Evolutionary conservation across 805 yeast species (phyloP), one percentile per base, ranked within the genome.

Genomic region (Wickerhamiella sergipiensis): DNA sequence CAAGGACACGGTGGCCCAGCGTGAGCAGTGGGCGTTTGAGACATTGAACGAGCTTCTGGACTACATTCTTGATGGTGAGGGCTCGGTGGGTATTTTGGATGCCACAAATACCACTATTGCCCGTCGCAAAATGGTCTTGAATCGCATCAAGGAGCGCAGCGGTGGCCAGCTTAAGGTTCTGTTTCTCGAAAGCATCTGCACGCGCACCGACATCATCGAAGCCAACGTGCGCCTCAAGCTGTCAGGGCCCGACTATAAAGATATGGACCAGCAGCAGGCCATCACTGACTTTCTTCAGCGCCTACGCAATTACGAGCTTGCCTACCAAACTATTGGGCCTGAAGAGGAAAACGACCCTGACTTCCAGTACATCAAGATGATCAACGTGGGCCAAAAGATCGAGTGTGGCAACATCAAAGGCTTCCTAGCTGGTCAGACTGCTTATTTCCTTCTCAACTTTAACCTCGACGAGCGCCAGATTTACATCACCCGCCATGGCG

Each of bases 21-120:
- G 97, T 54, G 97, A 90, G 61, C 77, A 83, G 64, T 92, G 97
- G 97, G 98, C 98, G 0, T 81, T 83, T 79, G 95, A 90, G 56
- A 90, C 98, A 0, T 69, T 90, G 52, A 90, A 87, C 53, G 84
- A 83, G 60, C 67, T 90, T 50, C 70, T 90, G 36, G 90, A 89
- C 58, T 89, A 85, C 66, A 75, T 92, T 4, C 64, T 88, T 46
- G 74, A 78, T 13, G 94, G 87, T 0, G 78, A 81, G 31, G 97
- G 97, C 1, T 80, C 89, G 6, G 96, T 90, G 8, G 98, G 97
- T 2, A 86, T 90, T 9, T 72, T 90, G 52, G 98, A 92, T 67
- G 97, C 96, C 23, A 87, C 96, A 1, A 89, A 90, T 66, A 81
- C 88, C 38, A 88, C 96, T 3, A 70, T 74, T 53, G 78, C 73